Base-by-base conservation (phyloP, 1,139 yeast species). In the Sugiyamaella paludigena region DNA sequence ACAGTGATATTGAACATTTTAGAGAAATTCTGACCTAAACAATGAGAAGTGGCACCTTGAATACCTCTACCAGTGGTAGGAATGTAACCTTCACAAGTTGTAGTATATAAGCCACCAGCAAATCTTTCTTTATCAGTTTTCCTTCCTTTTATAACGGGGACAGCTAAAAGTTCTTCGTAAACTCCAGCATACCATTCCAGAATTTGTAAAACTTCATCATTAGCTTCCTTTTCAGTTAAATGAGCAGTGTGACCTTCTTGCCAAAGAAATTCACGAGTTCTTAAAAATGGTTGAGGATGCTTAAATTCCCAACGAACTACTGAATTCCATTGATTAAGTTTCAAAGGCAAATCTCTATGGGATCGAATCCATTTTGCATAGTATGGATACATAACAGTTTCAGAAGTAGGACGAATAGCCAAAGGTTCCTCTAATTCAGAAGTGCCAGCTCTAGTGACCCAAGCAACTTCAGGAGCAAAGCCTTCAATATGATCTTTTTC, bases 261-360 rank as follows among this genome's bases (percentile, higher is more conserved):
- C 99, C 99, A 94, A 70, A 94, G 78, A 74, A 94, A 94, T 73
- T 94, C 99, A 75, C 99, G 85, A 12, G 98, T 94, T 79, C 99
- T 87, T 67, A 94, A 76, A 73, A 94, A 94, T 50, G 99, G 99
- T 74, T 94, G 99, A 51, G 99, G 99, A 70, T 94, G 98, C 77
- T 94, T 94, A 77, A 94, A 94, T 74, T 94, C 99, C 99, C 98
- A 94, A 78, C 99, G 84, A 46, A 94, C 98, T 47, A 94, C 98
- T 19, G 98, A 91, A 75, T 94, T 94, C 99, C 99, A 94, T 74
- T 94, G 99, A 76, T 94, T 92, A 67, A 92, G 79, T 65, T 86
- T 87, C 72, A 94, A 78, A 53, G 99, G 99, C 69, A 94, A 79
- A 69, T 94, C 99, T 71, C 98, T 87, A 75, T 94, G 95, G 30